Evolutionary conservation across 129 eudicot species (phyloP).

Genomic region (Erigeron canadensis): DNA sequence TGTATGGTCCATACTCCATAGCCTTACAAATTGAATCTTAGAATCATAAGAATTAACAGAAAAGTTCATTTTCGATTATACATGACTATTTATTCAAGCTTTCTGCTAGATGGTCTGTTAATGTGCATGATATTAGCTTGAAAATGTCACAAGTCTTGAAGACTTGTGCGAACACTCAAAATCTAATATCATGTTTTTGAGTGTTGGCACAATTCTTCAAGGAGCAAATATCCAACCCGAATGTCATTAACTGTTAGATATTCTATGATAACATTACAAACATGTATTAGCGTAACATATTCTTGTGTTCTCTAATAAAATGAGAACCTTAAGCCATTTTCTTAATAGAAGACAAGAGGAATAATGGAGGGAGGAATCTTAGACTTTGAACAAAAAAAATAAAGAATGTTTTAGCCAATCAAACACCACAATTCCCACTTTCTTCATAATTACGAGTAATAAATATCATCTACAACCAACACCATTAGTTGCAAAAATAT

Average conservation of each 20-base stretch:
- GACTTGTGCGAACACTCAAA: too few relatives aligned
- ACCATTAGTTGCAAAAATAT: neutral
- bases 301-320: neutral
- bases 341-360: neutral
- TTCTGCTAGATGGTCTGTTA: neutral
- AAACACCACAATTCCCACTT: neutral
- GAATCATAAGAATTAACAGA: neutral
- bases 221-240: too few relatives aligned
- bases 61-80: neutral
- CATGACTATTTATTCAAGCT: neutral
- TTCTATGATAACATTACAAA: too few relatives aligned
- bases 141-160: too few relatives aligned
- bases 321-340: too few relatives aligned
- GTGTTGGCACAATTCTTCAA: too few relatives aligned
- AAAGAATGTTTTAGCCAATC: conserved; percentile 2
- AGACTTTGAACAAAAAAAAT: conserved; percentile 9
- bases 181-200: too few relatives aligned
- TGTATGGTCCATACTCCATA: conserved; percentile 15
- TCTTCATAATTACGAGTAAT: neutral
- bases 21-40: neutral
- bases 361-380: conserved; percentile 3
- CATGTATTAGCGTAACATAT: too few relatives aligned
- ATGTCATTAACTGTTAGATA: too few relatives aligned
- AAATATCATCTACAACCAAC: conserved; percentile 1
- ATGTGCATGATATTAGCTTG: too few relatives aligned